phyloP scores from a whole-genome alignment of 1,284 basidiomycete genomes.

The Ustilago esculenta region DNA sequence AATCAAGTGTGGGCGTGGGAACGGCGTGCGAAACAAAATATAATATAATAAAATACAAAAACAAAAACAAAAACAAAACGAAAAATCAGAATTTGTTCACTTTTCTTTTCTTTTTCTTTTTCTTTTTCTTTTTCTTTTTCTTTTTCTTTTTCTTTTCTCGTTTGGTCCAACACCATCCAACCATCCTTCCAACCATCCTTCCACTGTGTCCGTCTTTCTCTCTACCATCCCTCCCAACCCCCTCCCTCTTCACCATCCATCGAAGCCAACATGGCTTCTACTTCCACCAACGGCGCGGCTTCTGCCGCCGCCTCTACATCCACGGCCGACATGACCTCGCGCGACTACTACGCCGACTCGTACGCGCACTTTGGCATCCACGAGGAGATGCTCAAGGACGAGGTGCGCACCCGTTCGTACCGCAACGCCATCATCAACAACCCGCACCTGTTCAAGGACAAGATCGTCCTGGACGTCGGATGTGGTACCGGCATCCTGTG shows the following conservation, averaged over 20 bases:
- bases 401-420: slow-evolving; percentile 94
- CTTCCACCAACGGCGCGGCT: slow-evolving; percentile 41
- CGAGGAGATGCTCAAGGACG: slow-evolving; percentile 96
- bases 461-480: slow-evolving; percentile 89
- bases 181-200: not conserved
- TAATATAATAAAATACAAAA: no score
- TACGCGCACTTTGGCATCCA: slow-evolving; percentile 67
- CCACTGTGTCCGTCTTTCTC: no score
- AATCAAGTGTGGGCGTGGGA: no score
- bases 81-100: slow-evolving; percentile 3
- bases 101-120: slow-evolving; percentile 1
- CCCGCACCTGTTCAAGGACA: slow-evolving; percentile 85
- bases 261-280: slow-evolving; percentile 43
- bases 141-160: not conserved
- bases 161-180: not conserved
- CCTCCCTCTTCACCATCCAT: not conserved
- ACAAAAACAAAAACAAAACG: not conserved
- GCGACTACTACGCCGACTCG: slow-evolving; percentile 66
- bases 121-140: not conserved
- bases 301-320: slow-evolving; percentile 26
- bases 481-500: slow-evolving; percentile 98
- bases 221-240: not conserved
- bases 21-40: no score
- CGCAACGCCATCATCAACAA: slow-evolving; percentile 94
- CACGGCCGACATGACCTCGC: slow-evolving; percentile 60